phyloP scores from a whole-genome alignment of 441 rosid genomes.

The Aquilaria agallochum region DNA sequence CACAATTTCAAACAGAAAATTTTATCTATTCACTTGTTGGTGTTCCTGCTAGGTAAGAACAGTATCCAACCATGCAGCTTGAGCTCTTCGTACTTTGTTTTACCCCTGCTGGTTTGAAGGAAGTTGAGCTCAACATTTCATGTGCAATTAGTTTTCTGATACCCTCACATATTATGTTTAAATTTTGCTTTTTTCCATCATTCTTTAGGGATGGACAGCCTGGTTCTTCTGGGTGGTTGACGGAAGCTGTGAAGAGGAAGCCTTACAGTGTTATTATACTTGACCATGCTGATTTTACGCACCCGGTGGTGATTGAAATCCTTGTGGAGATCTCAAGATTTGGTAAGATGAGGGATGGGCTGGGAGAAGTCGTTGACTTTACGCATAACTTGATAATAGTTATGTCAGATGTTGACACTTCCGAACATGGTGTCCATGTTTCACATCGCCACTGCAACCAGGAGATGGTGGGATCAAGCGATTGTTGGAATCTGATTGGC shows the following conservation, averaged over 20 bases:
- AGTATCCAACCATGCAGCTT: too few species aligned
- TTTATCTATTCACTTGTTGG: too few species aligned
- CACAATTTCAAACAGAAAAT: neutral
- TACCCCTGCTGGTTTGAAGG: too few species aligned
- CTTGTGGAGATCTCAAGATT: conserved; percentile 79
- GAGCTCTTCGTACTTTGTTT: too few species aligned
- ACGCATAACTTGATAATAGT: conserved; percentile 59
- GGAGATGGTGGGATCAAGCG: conserved; percentile 54
- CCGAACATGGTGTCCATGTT: conserved; percentile 50
- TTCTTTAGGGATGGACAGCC: too few species aligned
- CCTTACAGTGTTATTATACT: conserved; percentile 58
- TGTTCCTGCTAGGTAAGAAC: too few species aligned
- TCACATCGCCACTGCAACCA: conserved; percentile 33
- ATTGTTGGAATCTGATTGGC: conserved; percentile 33
- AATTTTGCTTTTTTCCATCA: too few species aligned
- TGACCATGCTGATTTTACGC: conserved; percentile 86
- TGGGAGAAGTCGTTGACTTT: conserved; percentile 73
- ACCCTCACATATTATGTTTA: too few species aligned
- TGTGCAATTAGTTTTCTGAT: too few species aligned
- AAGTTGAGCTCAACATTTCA: too few species aligned
- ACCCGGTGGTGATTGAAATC: conserved; percentile 58
- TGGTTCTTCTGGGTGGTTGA: too few species aligned
- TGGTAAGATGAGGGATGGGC: conserved; percentile 70
- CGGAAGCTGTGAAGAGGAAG: too few species aligned
- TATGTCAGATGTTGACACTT: conserved; percentile 77